Conservation (phyloP, 345 rosid species). For the Bruguiera sexangula region DNA sequence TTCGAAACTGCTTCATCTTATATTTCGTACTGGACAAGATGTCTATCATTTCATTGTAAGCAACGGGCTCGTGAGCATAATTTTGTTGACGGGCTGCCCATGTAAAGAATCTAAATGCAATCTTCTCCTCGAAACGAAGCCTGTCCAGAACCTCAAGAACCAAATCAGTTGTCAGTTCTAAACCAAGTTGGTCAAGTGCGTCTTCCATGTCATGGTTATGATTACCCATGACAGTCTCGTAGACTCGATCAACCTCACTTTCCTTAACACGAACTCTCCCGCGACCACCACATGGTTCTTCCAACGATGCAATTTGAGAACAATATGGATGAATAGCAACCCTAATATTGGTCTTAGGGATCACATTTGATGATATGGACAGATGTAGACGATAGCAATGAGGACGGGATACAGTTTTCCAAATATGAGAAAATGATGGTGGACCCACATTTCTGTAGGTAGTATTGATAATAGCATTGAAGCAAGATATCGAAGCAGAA, state of each 20-base stretch:
- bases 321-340: not conserved
- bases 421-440: not conserved
- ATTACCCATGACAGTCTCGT: slow-evolving; percentile 44
- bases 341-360: not conserved
- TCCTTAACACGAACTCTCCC: slow-evolving; percentile 18
- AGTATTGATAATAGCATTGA: not conserved
- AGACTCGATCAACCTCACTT: slow-evolving; percentile 45
- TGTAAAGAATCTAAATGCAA: slow-evolving; percentile 71
- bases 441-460: not conserved
- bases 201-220: slow-evolving; percentile 51
- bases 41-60: slow-evolving; percentile 75
- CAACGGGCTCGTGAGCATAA: slow-evolving; percentile 60
- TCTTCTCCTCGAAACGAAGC: slow-evolving; percentile 73
- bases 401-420: not conserved
- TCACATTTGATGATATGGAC: not conserved
- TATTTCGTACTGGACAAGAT: slow-evolving; percentile 78
- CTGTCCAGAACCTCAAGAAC: slow-evolving; percentile 59
- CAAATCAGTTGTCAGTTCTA: slow-evolving; percentile 50
- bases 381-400: not conserved
- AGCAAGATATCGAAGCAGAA: not conserved
- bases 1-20: slow-evolving; percentile 69
- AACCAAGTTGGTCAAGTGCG: slow-evolving; percentile 50
- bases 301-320: slow-evolving; percentile 6
- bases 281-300: slow-evolving; percentile 12
- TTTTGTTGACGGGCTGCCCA: slow-evolving; percentile 66